phyloP scores from a whole-genome alignment of 371 early-diverging fungal genomes.

The Blakeslea trispora region DNA sequence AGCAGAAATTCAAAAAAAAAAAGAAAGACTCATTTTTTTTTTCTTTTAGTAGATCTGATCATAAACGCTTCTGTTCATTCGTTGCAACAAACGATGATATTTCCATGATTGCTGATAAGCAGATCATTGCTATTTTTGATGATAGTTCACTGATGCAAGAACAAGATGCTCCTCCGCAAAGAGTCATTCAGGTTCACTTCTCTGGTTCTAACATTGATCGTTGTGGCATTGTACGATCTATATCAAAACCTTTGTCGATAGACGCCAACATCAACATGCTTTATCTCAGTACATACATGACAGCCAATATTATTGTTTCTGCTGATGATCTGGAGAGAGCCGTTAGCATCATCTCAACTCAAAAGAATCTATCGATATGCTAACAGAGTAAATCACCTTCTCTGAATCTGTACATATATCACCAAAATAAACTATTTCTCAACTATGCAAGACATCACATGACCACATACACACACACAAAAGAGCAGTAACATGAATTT shows the following conservation, averaged over 20 bases:
- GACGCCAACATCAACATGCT: slow-evolving; percentile 56
- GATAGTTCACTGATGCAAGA: slow-evolving; percentile 52
- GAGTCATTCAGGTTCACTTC: slow-evolving; percentile 63
- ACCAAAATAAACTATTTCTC: no score
- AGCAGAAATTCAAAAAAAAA: background rate
- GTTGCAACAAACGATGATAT: slow-evolving; percentile 63
- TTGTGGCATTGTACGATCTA: slow-evolving; percentile 62
- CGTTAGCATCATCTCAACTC: slow-evolving; percentile 25
- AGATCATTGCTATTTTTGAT: slow-evolving; percentile 52
- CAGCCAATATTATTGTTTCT: slow-evolving; percentile 61
- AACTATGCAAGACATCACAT: background rate
- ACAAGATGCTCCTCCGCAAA: slow-evolving; percentile 40
- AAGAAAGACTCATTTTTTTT: slow-evolving; percentile 6
- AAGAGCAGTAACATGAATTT: no score
- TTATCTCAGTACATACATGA: slow-evolving; percentile 59
- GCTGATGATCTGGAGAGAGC: slow-evolving; percentile 41
- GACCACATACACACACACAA: no score
- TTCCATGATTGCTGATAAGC: slow-evolving; percentile 58
- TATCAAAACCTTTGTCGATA: slow-evolving; percentile 54
- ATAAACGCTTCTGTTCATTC: slow-evolving; percentile 57
- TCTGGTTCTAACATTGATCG: slow-evolving; percentile 50
- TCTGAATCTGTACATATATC: background rate
- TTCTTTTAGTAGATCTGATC: background rate
- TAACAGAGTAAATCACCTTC: background rate
- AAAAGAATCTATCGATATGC: background rate